Conservation (phyloP, 2,329 filamentous ascomycete species). For the Colletotrichum cereale region DNA sequence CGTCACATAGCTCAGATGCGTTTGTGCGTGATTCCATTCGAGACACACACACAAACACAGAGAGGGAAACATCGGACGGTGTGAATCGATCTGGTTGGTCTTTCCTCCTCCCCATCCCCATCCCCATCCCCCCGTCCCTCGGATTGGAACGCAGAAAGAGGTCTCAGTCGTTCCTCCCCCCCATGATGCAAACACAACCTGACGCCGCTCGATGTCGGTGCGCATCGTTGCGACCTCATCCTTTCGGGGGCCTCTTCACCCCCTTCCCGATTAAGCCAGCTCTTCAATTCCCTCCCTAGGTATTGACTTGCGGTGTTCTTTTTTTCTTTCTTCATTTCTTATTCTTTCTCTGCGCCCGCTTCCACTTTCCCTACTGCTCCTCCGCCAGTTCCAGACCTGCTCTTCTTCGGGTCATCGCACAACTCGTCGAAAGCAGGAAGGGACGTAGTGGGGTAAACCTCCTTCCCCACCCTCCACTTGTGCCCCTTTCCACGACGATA, state of each 20-base stretch:
- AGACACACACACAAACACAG: not conserved
- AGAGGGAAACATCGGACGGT: not conserved
- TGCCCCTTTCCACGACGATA: not conserved
- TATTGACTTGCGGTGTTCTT: too few species aligned
- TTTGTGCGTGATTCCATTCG: not conserved
- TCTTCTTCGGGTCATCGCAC: not conserved
- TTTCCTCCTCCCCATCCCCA: too few species aligned
- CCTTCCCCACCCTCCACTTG: not conserved
- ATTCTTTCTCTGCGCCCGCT: not conserved
- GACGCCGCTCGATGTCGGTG: not conserved
- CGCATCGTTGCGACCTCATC: conserved; percentile 21
- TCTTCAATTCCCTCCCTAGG: not conserved
- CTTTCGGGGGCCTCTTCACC: not conserved
- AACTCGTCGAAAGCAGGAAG: not conserved
- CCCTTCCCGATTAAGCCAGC: not conserved
- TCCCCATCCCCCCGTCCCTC: not conserved
- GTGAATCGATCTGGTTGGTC: not conserved
- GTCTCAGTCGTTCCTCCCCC: not conserved
- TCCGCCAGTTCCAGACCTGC: not conserved
- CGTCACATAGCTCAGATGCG: not conserved
- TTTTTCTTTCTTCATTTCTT: not conserved
- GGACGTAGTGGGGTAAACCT: not conserved
- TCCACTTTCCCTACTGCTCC: not conserved
- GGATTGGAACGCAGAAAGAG: not conserved
- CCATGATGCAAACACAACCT: conserved; percentile 5